Evolutionary conservation across 2,329 filamentous ascomycete species (phyloP), one percentile per base, ranked within the genome.

Genomic region (Cryphonectria carpinicola): DNA sequence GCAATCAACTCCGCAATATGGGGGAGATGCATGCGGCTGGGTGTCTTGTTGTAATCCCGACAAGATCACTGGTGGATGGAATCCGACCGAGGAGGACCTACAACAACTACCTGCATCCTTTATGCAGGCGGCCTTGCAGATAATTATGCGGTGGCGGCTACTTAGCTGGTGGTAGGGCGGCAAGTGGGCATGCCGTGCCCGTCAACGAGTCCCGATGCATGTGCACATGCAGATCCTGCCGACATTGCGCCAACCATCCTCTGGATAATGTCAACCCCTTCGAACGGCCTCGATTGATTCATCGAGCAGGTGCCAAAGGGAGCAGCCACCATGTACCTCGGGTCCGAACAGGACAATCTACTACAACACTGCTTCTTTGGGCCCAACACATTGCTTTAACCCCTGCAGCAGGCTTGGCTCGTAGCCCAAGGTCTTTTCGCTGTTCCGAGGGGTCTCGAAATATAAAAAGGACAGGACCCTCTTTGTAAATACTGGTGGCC

Each of bases 21-120:
- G 49, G 49, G 49, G 22, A 22, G 11, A 5, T 54, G n/a, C 49
- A 43, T 43, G 41, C 60, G 60, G 61, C 61, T 64, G 39, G 62
- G 62, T 4, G 22, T 37, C 14, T 8, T n/a, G 22, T 22, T 8
- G 17, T 54, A 54, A 49, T 49, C 54, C 8, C 63, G 28, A 52
- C 19, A 43, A 19, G 19, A 46, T 37, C 32, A 65, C 25, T 65
- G 63, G 63, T 65, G 63, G 63, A 54, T 46, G 32, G 10, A 37
- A 37, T 22, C 41, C 46, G 17, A 19, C 58, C 58, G 28, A 52
- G 25, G 28, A 37, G 41, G n/a, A n/a, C 4, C 7, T 28, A 52
- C 14, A 22, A 22, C 11, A 49, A 19, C 22, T 46, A 7, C 39
- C 17, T 49, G 62, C 62, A 65, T 46, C 3, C 8, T 39, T 39